Evolutionary conservation across 768 basidiomycete species (phyloP).

Genomic region (Exidia glandulosa): DNA sequence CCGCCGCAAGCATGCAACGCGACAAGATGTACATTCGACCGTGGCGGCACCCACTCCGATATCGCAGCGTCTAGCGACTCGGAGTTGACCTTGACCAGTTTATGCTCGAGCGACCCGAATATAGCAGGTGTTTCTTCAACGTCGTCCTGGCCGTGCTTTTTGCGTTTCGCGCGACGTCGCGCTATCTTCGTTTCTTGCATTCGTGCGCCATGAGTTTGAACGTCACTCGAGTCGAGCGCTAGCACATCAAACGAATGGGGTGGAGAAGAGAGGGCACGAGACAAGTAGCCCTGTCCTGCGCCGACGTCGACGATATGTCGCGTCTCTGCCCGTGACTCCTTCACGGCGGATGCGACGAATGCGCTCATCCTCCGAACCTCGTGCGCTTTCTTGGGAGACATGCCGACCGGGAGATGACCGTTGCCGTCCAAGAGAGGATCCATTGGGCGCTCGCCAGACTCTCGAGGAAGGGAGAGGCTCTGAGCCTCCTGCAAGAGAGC

Average conservation of each 20-base stretch:
- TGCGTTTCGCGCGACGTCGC: slow-evolving; percentile 25
- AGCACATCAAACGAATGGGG: slow-evolving; percentile 35
- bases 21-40: slow-evolving; percentile 40
- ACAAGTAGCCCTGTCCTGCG: slow-evolving; percentile 66
- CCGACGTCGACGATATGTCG: slow-evolving; percentile 57
- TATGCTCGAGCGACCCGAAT: slow-evolving; percentile 37
- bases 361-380: slow-evolving; percentile 56
- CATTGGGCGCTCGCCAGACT: slow-evolving; percentile 7
- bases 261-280: slow-evolving; percentile 31
- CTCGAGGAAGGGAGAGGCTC: slow-evolving; percentile 9
- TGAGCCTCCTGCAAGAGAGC: slow-evolving; percentile 17
- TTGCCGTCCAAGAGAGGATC: not conserved
- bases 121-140: slow-evolving; percentile 1
- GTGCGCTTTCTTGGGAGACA: slow-evolving; percentile 70
- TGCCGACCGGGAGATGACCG: slow-evolving; percentile 25
- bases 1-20: slow-evolving; percentile 72
- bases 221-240: slow-evolving; percentile 52
- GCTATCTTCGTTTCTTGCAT: not conserved
- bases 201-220: slow-evolving; percentile 47
- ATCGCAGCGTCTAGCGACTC: slow-evolving; percentile 34
- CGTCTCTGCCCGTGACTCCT: slow-evolving; percentile 13
- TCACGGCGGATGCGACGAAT: slow-evolving; percentile 34
- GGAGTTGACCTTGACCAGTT: slow-evolving; percentile 43
- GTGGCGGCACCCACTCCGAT: slow-evolving; percentile 37
- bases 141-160: not conserved